These are phyloP conservation scores for Grosmannia serpens DNA, from an alignment of 2,329 filamentous ascomycete genomes.

Conservation along the genomic window DNA sequence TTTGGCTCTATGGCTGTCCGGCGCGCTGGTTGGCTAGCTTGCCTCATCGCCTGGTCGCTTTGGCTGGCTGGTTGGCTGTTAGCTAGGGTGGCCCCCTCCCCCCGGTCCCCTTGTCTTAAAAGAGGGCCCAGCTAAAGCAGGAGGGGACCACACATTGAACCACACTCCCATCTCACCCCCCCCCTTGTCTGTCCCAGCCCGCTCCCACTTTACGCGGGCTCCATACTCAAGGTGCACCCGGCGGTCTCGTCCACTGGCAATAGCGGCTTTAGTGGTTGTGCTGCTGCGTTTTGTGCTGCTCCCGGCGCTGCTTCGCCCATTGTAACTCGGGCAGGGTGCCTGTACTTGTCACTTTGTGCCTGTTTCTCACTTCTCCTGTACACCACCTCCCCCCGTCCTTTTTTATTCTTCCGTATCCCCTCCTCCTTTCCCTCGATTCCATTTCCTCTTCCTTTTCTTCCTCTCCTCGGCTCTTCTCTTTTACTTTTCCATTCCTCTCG, in stretches of 20 bases:
- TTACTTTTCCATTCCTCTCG: background rate
- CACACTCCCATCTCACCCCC: conserved; percentile 20
- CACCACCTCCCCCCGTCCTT: conserved; percentile 25
- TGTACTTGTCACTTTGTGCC: conserved; percentile 13
- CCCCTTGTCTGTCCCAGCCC: conserved; percentile 6
- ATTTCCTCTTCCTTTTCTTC: conserved; percentile 15
- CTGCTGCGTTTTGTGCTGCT: conserved; percentile 19
- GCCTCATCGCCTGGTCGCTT: background rate
- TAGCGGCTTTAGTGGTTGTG: conserved; percentile 1
- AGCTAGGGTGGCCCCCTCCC: background rate
- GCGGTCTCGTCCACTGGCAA: background rate
- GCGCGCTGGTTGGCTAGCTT: conserved; percentile 4
- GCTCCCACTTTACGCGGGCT: conserved; percentile 11
- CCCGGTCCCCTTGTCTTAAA: conserved; percentile 27
- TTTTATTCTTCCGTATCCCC: conserved; percentile 21
- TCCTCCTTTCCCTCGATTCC: conserved; percentile 20
- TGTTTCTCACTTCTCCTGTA: conserved; percentile 21
- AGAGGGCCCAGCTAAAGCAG: conserved; percentile 22
- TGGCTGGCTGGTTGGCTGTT: conserved; percentile 3
- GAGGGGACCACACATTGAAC: background rate
- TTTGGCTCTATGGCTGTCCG: background rate
- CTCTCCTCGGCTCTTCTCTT: background rate
- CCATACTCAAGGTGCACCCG: conserved; percentile 20
- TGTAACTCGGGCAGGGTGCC: background rate
- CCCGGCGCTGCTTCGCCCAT: background rate